phyloP scores from a whole-genome alignment of 352 stramenopile species.

The Globisporangium viniferum region DNA sequence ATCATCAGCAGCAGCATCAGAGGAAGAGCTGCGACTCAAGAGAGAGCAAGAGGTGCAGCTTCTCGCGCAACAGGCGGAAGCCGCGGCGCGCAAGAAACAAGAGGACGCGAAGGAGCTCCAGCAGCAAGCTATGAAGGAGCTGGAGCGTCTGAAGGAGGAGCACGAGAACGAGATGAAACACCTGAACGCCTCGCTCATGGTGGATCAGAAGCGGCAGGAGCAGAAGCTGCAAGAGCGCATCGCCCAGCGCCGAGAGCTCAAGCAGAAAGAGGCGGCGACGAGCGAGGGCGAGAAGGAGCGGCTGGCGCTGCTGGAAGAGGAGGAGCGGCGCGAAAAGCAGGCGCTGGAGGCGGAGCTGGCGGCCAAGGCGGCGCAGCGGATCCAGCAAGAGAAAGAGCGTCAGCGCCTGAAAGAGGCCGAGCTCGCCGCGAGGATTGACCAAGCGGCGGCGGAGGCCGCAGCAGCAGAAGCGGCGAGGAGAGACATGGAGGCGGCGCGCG shows the following conservation, averaged over 20 bases:
- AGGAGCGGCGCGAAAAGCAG: slow-evolving; percentile 26
- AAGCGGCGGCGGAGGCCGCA: slow-evolving; percentile 33
- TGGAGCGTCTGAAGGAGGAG: slow-evolving; percentile 48
- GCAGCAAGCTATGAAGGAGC: slow-evolving; percentile 47
- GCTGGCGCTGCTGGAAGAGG: slow-evolving; percentile 29
- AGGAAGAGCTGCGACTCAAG: slow-evolving; percentile 32
- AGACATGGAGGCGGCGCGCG: slow-evolving; percentile 43
- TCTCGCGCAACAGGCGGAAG: slow-evolving; percentile 20
- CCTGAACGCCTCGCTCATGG: slow-evolving; percentile 40
- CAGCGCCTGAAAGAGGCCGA: slow-evolving; percentile 50
- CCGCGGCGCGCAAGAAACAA: slow-evolving; percentile 28
- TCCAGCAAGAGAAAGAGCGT: slow-evolving; percentile 55
- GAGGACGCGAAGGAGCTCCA: slow-evolving; percentile 36
- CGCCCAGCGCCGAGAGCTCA: slow-evolving; percentile 41
- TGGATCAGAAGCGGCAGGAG: slow-evolving; percentile 62
- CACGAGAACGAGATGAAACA: slow-evolving; percentile 53
- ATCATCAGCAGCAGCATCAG: slow-evolving; percentile 7
- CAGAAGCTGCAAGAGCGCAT: slow-evolving; percentile 67
- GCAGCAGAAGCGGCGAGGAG: slow-evolving; percentile 38
- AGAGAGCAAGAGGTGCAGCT: slow-evolving; percentile 37
- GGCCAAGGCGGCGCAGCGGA: slow-evolving; percentile 24
- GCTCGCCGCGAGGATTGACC: slow-evolving; percentile 31
- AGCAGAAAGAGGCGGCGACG: slow-evolving; percentile 27
- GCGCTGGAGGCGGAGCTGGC: slow-evolving; percentile 33
- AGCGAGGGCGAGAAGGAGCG: slow-evolving; percentile 24